Conservation (phyloP, 768 basidiomycete species). For the Phaeolepiota aurea region DNA sequence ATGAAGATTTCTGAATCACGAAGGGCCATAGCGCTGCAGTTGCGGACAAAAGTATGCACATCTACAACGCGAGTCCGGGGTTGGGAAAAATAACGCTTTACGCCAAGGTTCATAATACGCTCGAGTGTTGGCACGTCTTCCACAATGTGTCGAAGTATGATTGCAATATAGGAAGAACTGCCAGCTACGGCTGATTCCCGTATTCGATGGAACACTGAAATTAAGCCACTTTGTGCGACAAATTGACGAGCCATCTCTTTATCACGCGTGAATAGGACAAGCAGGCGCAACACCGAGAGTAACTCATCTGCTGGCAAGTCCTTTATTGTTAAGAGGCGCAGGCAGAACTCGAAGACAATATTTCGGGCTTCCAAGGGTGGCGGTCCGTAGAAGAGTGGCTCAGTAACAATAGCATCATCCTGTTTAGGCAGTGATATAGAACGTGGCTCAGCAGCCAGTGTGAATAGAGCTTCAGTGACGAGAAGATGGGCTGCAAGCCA, state of each 20-base stretch:
- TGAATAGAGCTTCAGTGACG: conserved; percentile 78
- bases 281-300: conserved; percentile 70
- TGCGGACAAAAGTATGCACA: conserved; percentile 62
- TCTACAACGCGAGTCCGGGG: conserved; percentile 65
- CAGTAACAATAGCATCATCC: conserved; percentile 47
- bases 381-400: conserved; percentile 52
- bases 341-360: conserved; percentile 68
- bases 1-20: conserved; percentile 77
- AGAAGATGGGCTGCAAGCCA: conserved; percentile 88
- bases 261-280: conserved; percentile 80
- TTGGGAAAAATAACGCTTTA: conserved; percentile 73
- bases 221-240: conserved; percentile 56
- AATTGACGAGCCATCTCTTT: conserved; percentile 57
- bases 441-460: conserved; percentile 65
- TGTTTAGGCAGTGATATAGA: conserved; percentile 61
- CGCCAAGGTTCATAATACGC: conserved; percentile 71
- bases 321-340: conserved; percentile 58
- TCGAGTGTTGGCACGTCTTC: conserved; percentile 66
- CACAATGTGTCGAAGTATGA: conserved; percentile 86
- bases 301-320: conserved; percentile 74
- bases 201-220: conserved; percentile 58
- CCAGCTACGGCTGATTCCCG: conserved; percentile 52
- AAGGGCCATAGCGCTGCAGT: conserved; percentile 70
- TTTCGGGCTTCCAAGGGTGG: conserved; percentile 50
- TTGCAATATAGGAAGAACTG: conserved; percentile 76